These are phyloP conservation scores for Aspergillus calidoustus DNA, from an alignment of 2,329 filamentous ascomycete genomes.

Conservation along the genomic window DNA sequence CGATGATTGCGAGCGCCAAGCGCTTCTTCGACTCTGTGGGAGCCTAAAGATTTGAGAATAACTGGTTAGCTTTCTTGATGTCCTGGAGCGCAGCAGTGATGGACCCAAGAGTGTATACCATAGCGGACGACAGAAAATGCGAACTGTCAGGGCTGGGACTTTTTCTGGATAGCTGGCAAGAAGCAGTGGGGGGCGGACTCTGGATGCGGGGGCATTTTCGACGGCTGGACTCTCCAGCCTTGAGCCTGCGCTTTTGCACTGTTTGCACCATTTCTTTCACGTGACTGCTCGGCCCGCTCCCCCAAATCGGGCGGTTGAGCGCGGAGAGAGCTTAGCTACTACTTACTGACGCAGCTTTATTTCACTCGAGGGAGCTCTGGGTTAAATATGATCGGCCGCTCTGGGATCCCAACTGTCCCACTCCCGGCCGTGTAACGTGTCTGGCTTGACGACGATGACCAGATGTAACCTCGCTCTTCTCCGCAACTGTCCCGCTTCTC, in stretches of 20 bases:
- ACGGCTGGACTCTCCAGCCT: constrained; percentile 9
- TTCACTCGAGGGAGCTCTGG: constrained; percentile 15
- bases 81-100: neutral
- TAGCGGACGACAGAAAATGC: neutral
- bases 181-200: constrained; percentile 26
- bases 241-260: constrained; percentile 16
- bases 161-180: constrained; percentile 15
- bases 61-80: neutral
- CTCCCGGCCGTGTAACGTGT: constrained; percentile 29
- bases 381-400: constrained; percentile 28
- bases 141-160: neutral
- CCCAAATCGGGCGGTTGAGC: constrained; percentile 7
- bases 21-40: constrained; percentile 71
- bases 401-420: constrained; percentile 27
- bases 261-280: constrained; percentile 26
- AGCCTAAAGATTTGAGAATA: constrained; percentile 33
- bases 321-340: constrained; percentile 13
- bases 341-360: constrained; percentile 8
- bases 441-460: constrained; percentile 41
- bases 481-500: constrained; percentile 32
- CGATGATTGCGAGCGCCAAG: constrained; percentile 94
- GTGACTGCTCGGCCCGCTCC: constrained; percentile 21
- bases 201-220: constrained; percentile 25
- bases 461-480: constrained; percentile 39
- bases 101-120: constrained; percentile 6